Percentiles rank a stretch among this genome's conserved stretches.
Conservation (phyloP, 768 basidiomycete species). For the Podaxis rugospora region DNA sequence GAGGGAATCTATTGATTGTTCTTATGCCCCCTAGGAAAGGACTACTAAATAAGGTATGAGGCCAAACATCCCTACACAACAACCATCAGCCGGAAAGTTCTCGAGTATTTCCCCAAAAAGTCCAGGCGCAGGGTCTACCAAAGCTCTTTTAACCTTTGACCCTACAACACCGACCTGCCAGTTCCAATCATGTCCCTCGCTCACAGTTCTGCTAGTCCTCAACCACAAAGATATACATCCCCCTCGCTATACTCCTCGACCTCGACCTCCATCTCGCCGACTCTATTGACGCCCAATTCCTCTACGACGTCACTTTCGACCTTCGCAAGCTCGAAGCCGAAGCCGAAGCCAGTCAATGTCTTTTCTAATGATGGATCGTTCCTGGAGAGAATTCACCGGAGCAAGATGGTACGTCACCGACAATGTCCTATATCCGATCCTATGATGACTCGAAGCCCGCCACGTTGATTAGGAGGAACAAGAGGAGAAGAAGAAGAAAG, state of each 20-base stretch:
- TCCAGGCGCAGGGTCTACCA: background rate
- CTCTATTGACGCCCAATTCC: background rate
- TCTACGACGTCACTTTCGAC: background rate
- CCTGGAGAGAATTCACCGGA: constrained; percentile 56
- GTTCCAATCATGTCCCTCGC: background rate
- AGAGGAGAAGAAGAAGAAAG: constrained; percentile 51
- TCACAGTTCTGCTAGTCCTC: background rate
- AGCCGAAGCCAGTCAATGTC: constrained; percentile 42
- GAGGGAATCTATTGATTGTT: too few species aligned
- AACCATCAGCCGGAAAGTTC: background rate
- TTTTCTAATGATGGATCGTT: constrained; percentile 72
- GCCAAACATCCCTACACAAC: too few species aligned
- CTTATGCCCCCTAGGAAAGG: too few species aligned
- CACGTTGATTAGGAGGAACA: constrained; percentile 46
- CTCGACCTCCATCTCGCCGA: background rate
- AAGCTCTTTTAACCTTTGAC: background rate
- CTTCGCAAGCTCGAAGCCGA: constrained; percentile 29
- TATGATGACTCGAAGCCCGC: background rate
- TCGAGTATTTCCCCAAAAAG: background rate
- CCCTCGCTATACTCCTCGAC: background rate
- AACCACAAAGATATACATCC: background rate
- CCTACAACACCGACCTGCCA: background rate
- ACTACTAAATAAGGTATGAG: too few species aligned
- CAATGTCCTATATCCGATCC: background rate
- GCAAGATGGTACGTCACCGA: constrained; percentile 40